Conservation (phyloP, 371 early-diverging fungal genomes). For the Lichtheimia ramosa region DNA sequence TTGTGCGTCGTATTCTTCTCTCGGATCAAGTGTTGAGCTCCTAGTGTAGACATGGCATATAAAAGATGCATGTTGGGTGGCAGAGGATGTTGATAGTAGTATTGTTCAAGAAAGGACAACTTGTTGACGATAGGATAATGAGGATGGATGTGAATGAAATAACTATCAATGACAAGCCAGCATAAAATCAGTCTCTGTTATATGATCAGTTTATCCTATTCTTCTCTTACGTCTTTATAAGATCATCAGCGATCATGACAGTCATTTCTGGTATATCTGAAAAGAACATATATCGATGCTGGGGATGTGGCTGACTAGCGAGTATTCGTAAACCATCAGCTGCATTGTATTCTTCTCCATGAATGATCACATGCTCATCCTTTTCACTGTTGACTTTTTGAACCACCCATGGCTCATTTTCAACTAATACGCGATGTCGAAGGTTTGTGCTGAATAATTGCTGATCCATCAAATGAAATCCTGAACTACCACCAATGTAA, state of each 20-base stretch:
- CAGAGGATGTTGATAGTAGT: conserved; percentile 31
- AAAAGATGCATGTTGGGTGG: conserved; percentile 34
- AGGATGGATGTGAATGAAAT: conserved; percentile 30
- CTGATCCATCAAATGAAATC: conserved; percentile 27
- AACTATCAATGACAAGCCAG: conserved; percentile 16
- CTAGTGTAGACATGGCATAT: conserved; percentile 27
- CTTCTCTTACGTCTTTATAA: conserved; percentile 27
- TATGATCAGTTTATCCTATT: no score
- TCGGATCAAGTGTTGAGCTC: conserved; percentile 11
- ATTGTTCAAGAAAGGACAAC: conserved; percentile 34
- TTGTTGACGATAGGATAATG: conserved; percentile 40
- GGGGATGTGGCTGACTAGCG: background rate
- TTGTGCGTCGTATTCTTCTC: conserved; percentile 8
- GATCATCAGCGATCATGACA: conserved; percentile 23
- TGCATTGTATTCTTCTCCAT: conserved; percentile 18
- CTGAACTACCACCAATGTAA: conserved; percentile 39
- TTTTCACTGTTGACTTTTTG: conserved; percentile 41
- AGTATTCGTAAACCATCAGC: no score
- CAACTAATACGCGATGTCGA: no score
- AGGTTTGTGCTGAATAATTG: no score
- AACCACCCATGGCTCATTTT: background rate
- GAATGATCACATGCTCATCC: conserved; percentile 41
- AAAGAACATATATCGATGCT: conserved; percentile 17
- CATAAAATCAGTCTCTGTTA: background rate
- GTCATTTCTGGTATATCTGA: conserved; percentile 28